These are phyloP conservation scores for Fraxinus americana DNA, from an alignment of 257 asterid species.

Conservation along the genomic window DNA sequence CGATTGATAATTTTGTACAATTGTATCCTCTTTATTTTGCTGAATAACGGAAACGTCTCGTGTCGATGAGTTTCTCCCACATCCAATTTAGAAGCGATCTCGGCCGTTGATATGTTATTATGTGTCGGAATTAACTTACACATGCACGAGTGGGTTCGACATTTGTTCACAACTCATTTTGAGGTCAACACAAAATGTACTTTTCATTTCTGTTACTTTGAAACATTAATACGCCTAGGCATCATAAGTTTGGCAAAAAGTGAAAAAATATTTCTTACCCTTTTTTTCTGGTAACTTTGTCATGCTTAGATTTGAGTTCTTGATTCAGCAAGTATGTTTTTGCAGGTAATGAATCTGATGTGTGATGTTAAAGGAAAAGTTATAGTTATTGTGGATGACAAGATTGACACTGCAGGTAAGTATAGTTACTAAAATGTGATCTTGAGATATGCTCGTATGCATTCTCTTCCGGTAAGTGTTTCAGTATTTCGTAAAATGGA, in stretches of 20 bases:
- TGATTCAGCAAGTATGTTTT: conserved; percentile 2
- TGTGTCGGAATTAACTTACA: no score
- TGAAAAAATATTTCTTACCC: neutral
- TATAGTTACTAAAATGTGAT: conserved; percentile 11
- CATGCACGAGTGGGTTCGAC: no score
- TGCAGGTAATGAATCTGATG: conserved; percentile 89
- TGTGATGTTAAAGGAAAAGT: conserved; percentile 95
- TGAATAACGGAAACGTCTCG: no score
- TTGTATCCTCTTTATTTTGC: no score
- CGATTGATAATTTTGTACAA: no score
- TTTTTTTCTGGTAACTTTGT: conserved; percentile 3
- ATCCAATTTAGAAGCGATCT: no score
- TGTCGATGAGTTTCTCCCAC: no score
- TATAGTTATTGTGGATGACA: conserved; percentile 95
- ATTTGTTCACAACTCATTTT: no score
- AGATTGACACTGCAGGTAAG: conserved; percentile 95
- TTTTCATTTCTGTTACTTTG: neutral
- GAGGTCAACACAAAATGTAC: neutral
- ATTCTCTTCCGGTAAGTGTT: neutral
- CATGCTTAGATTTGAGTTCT: neutral
- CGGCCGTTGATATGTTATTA: no score
- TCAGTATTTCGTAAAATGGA: neutral
- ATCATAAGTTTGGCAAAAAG: neutral
- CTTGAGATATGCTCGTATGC: neutral
- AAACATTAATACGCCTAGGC: neutral